Conservation (phyloP, 345 rosid genomes). For the Bretschneidera sinensis region DNA sequence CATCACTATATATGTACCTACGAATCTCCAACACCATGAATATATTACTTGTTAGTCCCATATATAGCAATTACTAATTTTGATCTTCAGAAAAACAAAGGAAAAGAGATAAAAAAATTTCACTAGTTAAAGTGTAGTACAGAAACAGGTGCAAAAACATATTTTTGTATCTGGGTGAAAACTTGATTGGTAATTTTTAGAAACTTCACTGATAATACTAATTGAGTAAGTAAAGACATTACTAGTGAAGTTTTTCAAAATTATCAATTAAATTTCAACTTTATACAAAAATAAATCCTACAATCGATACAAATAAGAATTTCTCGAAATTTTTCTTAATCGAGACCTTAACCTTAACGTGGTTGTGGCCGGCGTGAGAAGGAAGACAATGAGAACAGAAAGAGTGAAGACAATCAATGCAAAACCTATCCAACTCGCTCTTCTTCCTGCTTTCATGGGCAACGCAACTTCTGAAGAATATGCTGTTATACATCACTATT, state of each 20-base stretch:
- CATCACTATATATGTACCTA: slow-evolving; percentile 31
- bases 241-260: too few species aligned
- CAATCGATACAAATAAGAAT: too few species aligned
- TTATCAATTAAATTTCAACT: too few species aligned
- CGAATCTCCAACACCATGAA: slow-evolving; percentile 20
- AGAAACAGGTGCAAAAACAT: too few species aligned
- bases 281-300: too few species aligned
- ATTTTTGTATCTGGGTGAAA: too few species aligned
- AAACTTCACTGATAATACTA: too few species aligned
- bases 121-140: too few species aligned
- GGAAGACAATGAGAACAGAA: slow-evolving; percentile 24
- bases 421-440: slow-evolving; percentile 28
- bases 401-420: slow-evolving; percentile 27
- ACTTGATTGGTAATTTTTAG: too few species aligned
- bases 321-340: too few species aligned
- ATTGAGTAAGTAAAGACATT: too few species aligned
- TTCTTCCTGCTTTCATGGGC: slow-evolving; percentile 18
- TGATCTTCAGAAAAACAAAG: not conserved
- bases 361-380: slow-evolving; percentile 17
- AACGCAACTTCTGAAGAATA: slow-evolving; percentile 22
- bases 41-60: not conserved
- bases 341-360: slow-evolving; percentile 18
- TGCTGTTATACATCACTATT: slow-evolving; percentile 21
- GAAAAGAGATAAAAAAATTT: not conserved
- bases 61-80: not conserved